Percentiles rank a stretch among this genome's conserved stretches.
Evolutionary conservation across 306 rosid species (phyloP).

Genomic region (apple (Malus domestica)): DNA sequence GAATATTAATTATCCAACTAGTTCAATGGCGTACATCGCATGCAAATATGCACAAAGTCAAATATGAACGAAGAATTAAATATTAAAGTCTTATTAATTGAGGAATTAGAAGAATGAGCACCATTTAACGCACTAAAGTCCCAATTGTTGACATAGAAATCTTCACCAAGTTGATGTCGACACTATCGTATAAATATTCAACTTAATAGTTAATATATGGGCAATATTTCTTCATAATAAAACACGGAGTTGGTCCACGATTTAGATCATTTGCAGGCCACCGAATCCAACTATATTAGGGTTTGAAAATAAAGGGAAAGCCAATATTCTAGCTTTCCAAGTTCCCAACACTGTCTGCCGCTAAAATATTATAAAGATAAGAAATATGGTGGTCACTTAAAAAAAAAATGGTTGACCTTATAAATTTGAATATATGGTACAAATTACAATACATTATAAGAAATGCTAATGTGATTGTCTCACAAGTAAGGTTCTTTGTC

Average conservation of each 20-base stretch:
- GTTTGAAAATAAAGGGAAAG: background rate
- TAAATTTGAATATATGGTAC: too few species aligned
- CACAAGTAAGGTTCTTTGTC: too few species aligned
- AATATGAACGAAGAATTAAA: background rate
- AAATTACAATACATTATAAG: too few species aligned
- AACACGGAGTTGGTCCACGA: background rate
- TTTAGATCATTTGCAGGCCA: background rate
- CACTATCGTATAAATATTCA: background rate
- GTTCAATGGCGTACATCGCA: background rate
- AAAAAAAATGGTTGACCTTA: background rate
- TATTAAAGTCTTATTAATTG: background rate
- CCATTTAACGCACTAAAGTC: background rate
- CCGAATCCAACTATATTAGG: background rate
- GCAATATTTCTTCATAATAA: background rate
- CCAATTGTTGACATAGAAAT: background rate
- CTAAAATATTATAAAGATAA: too few species aligned
- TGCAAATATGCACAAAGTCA: background rate
- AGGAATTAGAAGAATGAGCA: background rate
- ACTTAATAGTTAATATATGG: background rate
- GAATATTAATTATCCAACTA: background rate
- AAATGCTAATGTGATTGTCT: too few species aligned
- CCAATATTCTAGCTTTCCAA: background rate
- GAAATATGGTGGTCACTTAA: too few species aligned
- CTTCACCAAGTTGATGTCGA: background rate
- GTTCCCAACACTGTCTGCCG: background rate